Evolutionary conservation across 345 rosid genomes (phyloP).

Genomic region (Rhodamnia argentea): DNA sequence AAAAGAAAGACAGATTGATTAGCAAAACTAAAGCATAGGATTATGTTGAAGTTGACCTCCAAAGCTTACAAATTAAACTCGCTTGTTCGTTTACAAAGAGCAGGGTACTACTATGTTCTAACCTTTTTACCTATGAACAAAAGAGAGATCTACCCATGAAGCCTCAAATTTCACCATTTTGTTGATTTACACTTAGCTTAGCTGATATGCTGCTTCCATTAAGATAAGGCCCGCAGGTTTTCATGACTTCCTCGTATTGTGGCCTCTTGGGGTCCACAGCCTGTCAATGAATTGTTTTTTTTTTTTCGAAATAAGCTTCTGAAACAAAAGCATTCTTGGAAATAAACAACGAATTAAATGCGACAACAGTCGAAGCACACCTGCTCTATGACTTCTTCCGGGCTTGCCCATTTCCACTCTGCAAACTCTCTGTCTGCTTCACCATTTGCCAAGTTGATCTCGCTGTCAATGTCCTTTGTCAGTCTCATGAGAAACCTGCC

Average conservation of each 20-base stretch:
- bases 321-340: not conserved
- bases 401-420: conserved; percentile 93
- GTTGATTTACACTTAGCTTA: conserved; percentile 69
- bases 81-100: not conserved
- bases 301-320: not conserved
- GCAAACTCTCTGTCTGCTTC: conserved; percentile 82
- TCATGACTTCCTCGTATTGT: conserved; percentile 81
- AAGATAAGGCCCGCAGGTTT: conserved; percentile 60
- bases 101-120: not conserved
- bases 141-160: conserved; percentile 1
- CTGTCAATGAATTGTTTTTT: conserved; percentile 18
- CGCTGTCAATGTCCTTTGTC: conserved; percentile 49
- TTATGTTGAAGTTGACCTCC: not conserved
- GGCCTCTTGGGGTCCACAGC: conserved; percentile 99
- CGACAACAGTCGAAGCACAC: conserved; percentile 6
- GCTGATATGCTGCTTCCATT: conserved; percentile 45
- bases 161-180: conserved; percentile 50
- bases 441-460: conserved; percentile 69
- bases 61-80: not conserved
- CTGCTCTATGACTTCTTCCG: conserved; percentile 82
- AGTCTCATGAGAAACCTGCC: conserved; percentile 84
- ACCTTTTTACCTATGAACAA: not conserved
- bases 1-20: not conserved
- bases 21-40: not conserved
- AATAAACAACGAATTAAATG: not conserved